Evolutionary conservation across 2,329 filamentous ascomycete genomes (phyloP).

Genomic region (Curvularia spicifera): DNA sequence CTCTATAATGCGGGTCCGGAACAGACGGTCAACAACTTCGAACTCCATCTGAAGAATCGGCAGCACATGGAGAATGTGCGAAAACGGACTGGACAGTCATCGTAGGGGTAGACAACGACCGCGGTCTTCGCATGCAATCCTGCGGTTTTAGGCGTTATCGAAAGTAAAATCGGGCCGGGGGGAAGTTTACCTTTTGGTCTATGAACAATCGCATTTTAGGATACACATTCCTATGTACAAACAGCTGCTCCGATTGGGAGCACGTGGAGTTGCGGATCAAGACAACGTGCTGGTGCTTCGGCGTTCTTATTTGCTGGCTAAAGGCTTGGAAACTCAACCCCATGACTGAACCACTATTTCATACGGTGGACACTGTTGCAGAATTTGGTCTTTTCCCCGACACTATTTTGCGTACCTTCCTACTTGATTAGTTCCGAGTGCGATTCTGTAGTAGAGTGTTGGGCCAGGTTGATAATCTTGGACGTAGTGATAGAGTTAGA

Average conservation of each 20-base stretch:
- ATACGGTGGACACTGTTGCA: constrained; percentile 11
- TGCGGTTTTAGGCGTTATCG: constrained; percentile 8
- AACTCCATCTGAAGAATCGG: constrained; percentile 87
- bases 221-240: constrained; percentile 29
- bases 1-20: constrained; percentile 90
- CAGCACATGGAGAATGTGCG: constrained; percentile 61
- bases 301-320: constrained; percentile 39
- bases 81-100: constrained; percentile 36
- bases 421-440: constrained; percentile 7
- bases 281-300: constrained; percentile 33
- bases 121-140: not conserved
- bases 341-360: constrained; percentile 14
- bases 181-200: constrained; percentile 14
- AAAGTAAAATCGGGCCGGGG: constrained; percentile 14
- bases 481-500: constrained; percentile 15
- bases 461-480: constrained; percentile 10
- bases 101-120: constrained; percentile 7
- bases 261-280: constrained; percentile 19
- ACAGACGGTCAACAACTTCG: constrained; percentile 86
- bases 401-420: constrained; percentile 10
- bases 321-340: constrained; percentile 22
- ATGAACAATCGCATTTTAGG: constrained; percentile 21
- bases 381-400: constrained; percentile 9
- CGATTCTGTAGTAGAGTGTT: constrained; percentile 9
- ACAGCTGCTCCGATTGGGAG: constrained; percentile 19